Percentiles rank a stretch among this genome's conserved stretches.
Evolutionary conservation across 73 alveolate species (phyloP).

Genomic region (Paramecium octaurelia): DNA sequence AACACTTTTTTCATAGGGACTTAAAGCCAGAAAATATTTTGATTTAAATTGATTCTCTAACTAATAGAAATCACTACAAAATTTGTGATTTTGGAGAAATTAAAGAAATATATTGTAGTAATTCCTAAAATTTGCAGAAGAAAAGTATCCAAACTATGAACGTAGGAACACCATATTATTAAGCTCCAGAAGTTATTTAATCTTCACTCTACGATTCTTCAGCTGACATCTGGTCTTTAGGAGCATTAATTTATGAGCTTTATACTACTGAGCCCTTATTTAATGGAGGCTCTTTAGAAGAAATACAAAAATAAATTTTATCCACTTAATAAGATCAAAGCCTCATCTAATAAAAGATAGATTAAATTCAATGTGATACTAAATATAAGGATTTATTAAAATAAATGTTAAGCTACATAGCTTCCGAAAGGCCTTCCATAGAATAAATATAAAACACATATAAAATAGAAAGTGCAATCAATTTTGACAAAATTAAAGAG

Average conservation of each 20-base stretch:
- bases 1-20: neutral
- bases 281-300: neutral
- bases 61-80: neutral
- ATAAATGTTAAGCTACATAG: neutral
- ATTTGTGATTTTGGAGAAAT: neutral
- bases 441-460: neutral
- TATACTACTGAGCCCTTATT: conserved; percentile 78
- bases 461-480: neutral
- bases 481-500: neutral
- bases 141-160: neutral
- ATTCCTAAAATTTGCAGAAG: neutral
- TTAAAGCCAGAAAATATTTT: neutral
- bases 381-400: neutral
- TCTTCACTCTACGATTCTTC: conserved; percentile 88
- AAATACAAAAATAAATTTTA: neutral
- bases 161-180: conserved; percentile 94
- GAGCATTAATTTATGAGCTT: conserved; percentile 93
- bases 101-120: neutral
- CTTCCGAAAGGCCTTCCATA: neutral
- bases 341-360: neutral
- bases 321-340: neutral
- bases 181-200: conserved; percentile 95
- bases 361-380: neutral
- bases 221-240: conserved; percentile 96
- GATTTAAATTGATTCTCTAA: neutral